Conservation (phyloP, 2,329 filamentous ascomycete species). For the Colletotrichum sp. region DNA sequence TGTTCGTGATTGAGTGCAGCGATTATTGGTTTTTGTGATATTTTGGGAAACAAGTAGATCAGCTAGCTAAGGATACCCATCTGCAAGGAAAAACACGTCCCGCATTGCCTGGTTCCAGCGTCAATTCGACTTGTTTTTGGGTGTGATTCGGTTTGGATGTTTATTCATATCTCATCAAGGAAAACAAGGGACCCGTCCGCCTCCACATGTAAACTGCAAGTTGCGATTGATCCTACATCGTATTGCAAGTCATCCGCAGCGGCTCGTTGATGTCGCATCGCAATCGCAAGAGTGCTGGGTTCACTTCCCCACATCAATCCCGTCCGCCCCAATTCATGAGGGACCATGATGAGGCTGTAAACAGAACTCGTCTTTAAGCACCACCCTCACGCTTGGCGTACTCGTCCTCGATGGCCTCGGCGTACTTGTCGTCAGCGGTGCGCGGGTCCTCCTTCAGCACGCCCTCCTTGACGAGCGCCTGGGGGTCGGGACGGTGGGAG, state of each 20-base stretch:
- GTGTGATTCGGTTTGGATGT: not conserved
- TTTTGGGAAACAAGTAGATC: not conserved
- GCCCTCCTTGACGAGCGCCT: conserved; percentile 77
- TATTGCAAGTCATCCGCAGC: not conserved
- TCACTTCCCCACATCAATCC: not conserved
- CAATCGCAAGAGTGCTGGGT: not conserved
- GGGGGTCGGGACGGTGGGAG: conserved; percentile 75
- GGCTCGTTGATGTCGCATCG: not conserved
- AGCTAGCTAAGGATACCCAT: not conserved
- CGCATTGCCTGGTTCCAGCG: not conserved
- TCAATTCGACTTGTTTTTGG: not conserved
- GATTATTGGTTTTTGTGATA: not conserved
- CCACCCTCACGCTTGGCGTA: conserved; percentile 68
- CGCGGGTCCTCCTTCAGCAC: conserved; percentile 75
- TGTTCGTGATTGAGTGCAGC: not conserved
- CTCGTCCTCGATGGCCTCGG: conserved; percentile 67
- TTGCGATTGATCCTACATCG: not conserved
- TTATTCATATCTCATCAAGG: conserved; percentile 5
- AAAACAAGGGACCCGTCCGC: not conserved
- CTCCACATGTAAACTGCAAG: not conserved
- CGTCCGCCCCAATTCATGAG: not conserved
- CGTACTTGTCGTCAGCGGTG: conserved; percentile 59
- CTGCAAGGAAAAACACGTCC: not conserved
- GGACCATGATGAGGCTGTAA: not conserved
- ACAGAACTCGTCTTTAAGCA: conserved; percentile 42